Evolutionary conservation across 176 grass and related monocot species (phyloP), one percentile per base, ranked within the genome.

Genomic region (Eragrostis curvula): DNA sequence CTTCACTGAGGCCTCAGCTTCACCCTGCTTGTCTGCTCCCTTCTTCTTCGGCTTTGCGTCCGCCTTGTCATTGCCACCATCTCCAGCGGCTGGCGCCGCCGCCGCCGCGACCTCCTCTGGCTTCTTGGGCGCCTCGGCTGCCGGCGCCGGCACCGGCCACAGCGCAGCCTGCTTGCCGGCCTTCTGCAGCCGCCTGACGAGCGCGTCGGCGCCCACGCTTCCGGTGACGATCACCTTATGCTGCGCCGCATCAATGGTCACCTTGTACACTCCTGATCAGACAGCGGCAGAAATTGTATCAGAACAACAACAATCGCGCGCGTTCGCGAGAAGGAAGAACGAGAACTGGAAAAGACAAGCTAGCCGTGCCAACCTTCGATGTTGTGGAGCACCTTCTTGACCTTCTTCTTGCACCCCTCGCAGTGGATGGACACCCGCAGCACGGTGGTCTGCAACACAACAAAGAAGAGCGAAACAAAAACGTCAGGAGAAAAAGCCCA

Each of bases 381-480:
- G 78, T 12, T 78, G 30, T 79, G 77, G 24, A 98, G 89, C 28
- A 95, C 89, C 68, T 81, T 98, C 87, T 70, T 93, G n/a, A 98
- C 95, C 81, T 98, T 94, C 82, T 91, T 98, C 88, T 86, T 93
- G 90, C 95, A 98, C 6, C 95, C 95, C 78, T 94, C 92, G 76
- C 95, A 98, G 83, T 98, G 95, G 77, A 98, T 91, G 52, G 95
- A 93, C 60, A 95, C 92, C 62, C 88, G 89, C 53, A 98, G 80
- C 81, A 77, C 82, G 10, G 89, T 85, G 79, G 90, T 95, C 95
- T 98, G 83, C 66, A 9, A 30, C 7, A 13, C 11, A 20, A 18
- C 1, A 25, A 68, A 44, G 47, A 41, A 79, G 29, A 79, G n/a
- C n/a, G 1, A 46, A 70, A n/a, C 51, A 48, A 18, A 28, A 27